Evolutionary conservation across 768 basidiomycete species (phyloP).

Genomic region (Pulveroboletus ravenelii): DNA sequence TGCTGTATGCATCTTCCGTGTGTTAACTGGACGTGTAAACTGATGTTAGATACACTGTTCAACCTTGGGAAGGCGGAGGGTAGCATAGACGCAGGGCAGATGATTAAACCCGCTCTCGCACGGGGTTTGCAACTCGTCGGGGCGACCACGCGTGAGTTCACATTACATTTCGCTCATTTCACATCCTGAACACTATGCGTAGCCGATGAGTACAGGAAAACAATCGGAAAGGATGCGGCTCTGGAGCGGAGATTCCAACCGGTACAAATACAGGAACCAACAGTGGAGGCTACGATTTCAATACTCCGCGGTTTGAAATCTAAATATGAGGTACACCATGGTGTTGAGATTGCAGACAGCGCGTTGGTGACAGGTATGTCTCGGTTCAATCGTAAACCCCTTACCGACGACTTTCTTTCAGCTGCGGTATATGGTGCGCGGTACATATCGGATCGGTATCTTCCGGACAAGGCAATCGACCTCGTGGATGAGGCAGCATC

Average conservation of each 20-base stretch:
- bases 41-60: constrained; percentile 61
- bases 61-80: constrained; percentile 90
- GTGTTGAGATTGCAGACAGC: constrained; percentile 85
- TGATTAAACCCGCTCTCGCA: constrained; percentile 90
- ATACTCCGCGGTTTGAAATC: constrained; percentile 85
- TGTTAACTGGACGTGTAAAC: background rate
- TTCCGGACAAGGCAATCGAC: constrained; percentile 91
- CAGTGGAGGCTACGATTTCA: constrained; percentile 77
- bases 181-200: background rate
- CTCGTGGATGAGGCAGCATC: constrained; percentile 92
- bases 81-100: constrained; percentile 86
- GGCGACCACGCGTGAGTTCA: constrained; percentile 74
- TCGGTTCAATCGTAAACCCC: background rate
- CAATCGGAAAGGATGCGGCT: constrained; percentile 88
- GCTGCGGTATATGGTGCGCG: constrained; percentile 82
- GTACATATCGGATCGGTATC: constrained; percentile 81
- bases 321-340: constrained; percentile 88
- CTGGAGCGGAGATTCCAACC: constrained; percentile 91
- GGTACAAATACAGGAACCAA: constrained; percentile 83
- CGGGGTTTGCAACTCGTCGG: constrained; percentile 85
- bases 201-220: constrained; percentile 86
- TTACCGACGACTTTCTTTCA: constrained; percentile 17
- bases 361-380: constrained; percentile 77
- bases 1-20: background rate
- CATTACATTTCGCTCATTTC: background rate